Base-by-base conservation (phyloP, 2,329 filamentous ascomycete genomes). In the Neocucurbitaria cava region DNA sequence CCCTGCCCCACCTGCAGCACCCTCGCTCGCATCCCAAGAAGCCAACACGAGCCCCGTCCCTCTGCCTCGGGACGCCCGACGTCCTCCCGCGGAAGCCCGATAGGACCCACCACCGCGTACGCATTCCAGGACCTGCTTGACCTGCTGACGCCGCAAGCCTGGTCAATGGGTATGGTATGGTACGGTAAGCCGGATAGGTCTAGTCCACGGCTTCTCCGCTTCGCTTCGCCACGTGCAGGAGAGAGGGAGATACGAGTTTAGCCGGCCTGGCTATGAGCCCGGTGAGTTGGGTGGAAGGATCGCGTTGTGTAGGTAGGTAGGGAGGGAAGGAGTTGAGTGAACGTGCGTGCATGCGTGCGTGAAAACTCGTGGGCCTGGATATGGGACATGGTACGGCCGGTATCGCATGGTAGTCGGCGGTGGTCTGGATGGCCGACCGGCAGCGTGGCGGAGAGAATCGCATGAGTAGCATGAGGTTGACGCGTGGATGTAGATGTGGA, bases 191-290 rank as follows among this genome's bases (percentile, higher is more conserved):
- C 41, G 47, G 26, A 26, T 17, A n/a, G n/a, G n/a, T n/a, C n/a
- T n/a, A 26, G 13, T 18, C n/a, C 40, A 31, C 33, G 5, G 17
- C 41, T 15, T 30, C 28, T 26, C 47, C 45, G 41, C 26, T 17
- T 30, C 38, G 41, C 46, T 30, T 47, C 30, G 24, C 52, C 30
- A 44, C 44, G 45, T 46, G 45, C 23, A 49, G 33, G 18, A 23
- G 41, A 36, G 40, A 49, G n/a, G n/a, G n/a, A 41, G 24, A 51
- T 49, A 48, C n/a, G 46, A 42, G 23, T 53, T 61, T 46, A 61
- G 24, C 55, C 52, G 46, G 46, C 21, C 39, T 10, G 20, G 3
- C 24, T 28, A 31, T 28, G 24, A 20, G 17, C 30, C 35, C n/a
- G 28, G 26, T 24, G 36, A 20, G 38, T 39, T 11, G 17, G 26